phyloP scores from a whole-genome alignment of 1,284 basidiomycete species.

The Afroboletus lepidellus region DNA sequence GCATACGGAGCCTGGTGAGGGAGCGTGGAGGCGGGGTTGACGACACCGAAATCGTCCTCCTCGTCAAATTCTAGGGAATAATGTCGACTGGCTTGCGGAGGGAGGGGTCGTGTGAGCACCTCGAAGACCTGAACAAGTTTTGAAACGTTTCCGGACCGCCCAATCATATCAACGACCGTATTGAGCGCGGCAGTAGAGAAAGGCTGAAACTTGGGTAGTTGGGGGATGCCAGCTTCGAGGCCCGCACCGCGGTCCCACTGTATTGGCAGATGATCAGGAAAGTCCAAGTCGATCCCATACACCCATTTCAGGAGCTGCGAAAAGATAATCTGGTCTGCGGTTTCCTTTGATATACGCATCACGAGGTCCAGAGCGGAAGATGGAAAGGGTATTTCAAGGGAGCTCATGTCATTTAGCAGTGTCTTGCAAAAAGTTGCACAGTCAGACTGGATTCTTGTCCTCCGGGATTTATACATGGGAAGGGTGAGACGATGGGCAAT shows the following conservation, averaged over 20 bases:
- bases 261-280: constrained; percentile 53
- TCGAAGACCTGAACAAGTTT: constrained; percentile 74
- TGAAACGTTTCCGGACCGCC: constrained; percentile 54
- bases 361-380: constrained; percentile 61
- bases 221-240: constrained; percentile 21
- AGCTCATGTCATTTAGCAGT: constrained; percentile 59
- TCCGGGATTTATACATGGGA: constrained; percentile 43
- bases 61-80: constrained; percentile 56
- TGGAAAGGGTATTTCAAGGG: constrained; percentile 46
- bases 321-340: constrained; percentile 52
- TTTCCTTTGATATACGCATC: constrained; percentile 66
- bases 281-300: constrained; percentile 72
- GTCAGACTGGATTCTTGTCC: constrained; percentile 37
- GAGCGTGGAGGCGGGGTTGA: constrained; percentile 40
- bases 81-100: constrained; percentile 42
- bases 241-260: constrained; percentile 13
- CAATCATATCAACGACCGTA: constrained; percentile 67
- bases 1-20: constrained; percentile 47
- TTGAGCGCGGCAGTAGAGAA: constrained; percentile 71
- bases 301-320: constrained; percentile 56
- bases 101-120: constrained; percentile 69
- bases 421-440: constrained; percentile 46
- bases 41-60: constrained; percentile 61
- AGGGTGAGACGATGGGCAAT: constrained; percentile 63
- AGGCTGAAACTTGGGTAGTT: constrained; percentile 37